Base-by-base conservation (phyloP, 371 early-diverging fungal species). In the Mortierella sp. region DNA sequence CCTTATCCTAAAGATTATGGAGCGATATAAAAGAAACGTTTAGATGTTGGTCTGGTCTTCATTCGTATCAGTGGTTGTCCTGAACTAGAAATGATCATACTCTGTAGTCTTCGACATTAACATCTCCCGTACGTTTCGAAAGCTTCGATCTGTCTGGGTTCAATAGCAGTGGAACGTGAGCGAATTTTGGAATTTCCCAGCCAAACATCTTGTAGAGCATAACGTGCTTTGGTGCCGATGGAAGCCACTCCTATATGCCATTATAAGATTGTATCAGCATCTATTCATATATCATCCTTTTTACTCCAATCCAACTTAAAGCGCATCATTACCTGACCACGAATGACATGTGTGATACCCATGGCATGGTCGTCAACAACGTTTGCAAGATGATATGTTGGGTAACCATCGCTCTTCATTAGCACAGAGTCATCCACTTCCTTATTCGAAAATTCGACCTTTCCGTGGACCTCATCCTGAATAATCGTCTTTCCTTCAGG, bases 341-440 rank as follows among this genome's bases (percentile, higher is more conserved):
- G 90, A 36, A 98, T 77, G 9, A 98, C 97, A 77, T 97, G 97
- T 0, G 96, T 93, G 36, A 98, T 95, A 9, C 87, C 86, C 97
- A 98, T 97, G 21, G 88, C 60, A 71, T 96, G 94, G 71, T 98
- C 98, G 76, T 98, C 98, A 0, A 97, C 95, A 1, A 97, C 97
- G 74, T 96, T 97, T 7, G 98, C 98, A 36, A 98, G 86, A 76
- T 98, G 98, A 77, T 98, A 98, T 0, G 98, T 98, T 0, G 98
- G 97, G 58, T 87, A 90, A 3, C 97, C 97, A 80, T 97, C 97
- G 70, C 96, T 94, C 77, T 98, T 98, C 62, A 98, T 78, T 41
- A 98, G 74, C 58, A 98, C 92, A 5, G 93, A 88, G 79, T 98
- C 98, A 65, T 97, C 97, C n/a, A 95, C 86, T 4, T 88, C 88